Conservation (phyloP, 768 basidiomycete genomes). For the Strobilomyces confusus region DNA sequence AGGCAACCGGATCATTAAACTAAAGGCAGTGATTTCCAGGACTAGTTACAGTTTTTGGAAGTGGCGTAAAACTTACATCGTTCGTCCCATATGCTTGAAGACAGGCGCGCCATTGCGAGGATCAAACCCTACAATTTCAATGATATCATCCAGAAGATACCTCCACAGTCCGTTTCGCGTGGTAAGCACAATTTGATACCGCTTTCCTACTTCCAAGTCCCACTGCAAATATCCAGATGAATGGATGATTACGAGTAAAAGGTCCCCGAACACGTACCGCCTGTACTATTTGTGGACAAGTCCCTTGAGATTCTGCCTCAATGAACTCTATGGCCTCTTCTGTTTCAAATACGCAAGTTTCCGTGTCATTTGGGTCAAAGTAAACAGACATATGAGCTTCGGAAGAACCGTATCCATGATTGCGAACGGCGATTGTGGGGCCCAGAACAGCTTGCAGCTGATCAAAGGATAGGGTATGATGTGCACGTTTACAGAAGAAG, state of each 20-base stretch:
- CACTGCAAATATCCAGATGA: constrained; percentile 1
- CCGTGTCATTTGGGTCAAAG: constrained; percentile 3
- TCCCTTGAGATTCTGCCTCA: background rate
- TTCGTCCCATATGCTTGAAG: constrained; percentile 11
- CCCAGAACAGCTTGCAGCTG: constrained; percentile 9
- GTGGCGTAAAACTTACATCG: background rate
- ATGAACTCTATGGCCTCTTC: constrained; percentile 11
- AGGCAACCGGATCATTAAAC: constrained; percentile 3
- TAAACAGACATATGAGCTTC: constrained; percentile 3
- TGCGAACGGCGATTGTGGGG: constrained; percentile 7
- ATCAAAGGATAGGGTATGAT: background rate
- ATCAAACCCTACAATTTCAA: constrained; percentile 14
- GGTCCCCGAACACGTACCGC: background rate
- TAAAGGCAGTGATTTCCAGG: background rate
- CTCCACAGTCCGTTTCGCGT: constrained; percentile 18
- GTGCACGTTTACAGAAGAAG: background rate
- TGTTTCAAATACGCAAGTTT: constrained; percentile 7
- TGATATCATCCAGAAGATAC: constrained; percentile 13
- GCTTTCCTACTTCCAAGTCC: constrained; percentile 6
- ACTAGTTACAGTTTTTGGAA: background rate
- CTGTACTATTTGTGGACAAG: background rate
- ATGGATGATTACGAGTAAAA: background rate
- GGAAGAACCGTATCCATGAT: constrained; percentile 10
- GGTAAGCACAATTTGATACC: constrained; percentile 10
- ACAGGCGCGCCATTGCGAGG: constrained; percentile 6